These are phyloP conservation scores for Aspergillus persii DNA, from an alignment of 2,329 filamentous ascomycete species.

Conservation along the genomic window DNA sequence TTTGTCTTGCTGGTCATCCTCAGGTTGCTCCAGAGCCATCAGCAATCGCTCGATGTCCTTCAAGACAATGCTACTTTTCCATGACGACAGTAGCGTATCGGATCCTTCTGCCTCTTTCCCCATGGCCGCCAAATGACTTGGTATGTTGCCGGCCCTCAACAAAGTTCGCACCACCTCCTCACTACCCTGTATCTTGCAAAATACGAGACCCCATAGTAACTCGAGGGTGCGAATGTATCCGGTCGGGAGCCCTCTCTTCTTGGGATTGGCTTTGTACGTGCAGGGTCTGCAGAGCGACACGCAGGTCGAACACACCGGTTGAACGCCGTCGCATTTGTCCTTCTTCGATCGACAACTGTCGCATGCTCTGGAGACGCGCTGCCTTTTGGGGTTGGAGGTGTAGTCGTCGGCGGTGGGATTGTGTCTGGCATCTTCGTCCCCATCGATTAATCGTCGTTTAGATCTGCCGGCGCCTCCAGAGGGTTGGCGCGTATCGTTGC, in stretches of 20 bases:
- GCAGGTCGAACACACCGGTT: slow-evolving; percentile 67
- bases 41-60: slow-evolving; percentile 63
- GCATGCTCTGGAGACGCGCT: slow-evolving; percentile 66
- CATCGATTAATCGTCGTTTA: slow-evolving; percentile 31
- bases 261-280: slow-evolving; percentile 69
- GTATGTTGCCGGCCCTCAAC: slow-evolving; percentile 48
- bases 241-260: slow-evolving; percentile 76
- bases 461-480: slow-evolving; percentile 28
- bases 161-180: slow-evolving; percentile 58
- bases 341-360: slow-evolving; percentile 66
- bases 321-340: slow-evolving; percentile 70
- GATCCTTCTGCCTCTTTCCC: slow-evolving; percentile 47
- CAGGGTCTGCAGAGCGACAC: slow-evolving; percentile 62
- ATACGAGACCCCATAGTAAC: slow-evolving; percentile 64
- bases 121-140: slow-evolving; percentile 34
- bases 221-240: slow-evolving; percentile 75
- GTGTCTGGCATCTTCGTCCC: slow-evolving; percentile 29
- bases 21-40: slow-evolving; percentile 41
- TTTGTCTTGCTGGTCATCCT: slow-evolving; percentile 36
- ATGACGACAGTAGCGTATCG: slow-evolving; percentile 59
- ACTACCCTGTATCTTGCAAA: slow-evolving; percentile 59
- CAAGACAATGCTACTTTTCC: slow-evolving; percentile 62
- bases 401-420: slow-evolving; percentile 26
- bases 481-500: slow-evolving; percentile 31
- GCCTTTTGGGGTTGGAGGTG: slow-evolving; percentile 52